A percentile compares a stretch with the other conserved stretches of the same genome.
phyloP scores from a whole-genome alignment of 2,329 filamentous ascomycete species.

The Fusarium dlaminii region DNA sequence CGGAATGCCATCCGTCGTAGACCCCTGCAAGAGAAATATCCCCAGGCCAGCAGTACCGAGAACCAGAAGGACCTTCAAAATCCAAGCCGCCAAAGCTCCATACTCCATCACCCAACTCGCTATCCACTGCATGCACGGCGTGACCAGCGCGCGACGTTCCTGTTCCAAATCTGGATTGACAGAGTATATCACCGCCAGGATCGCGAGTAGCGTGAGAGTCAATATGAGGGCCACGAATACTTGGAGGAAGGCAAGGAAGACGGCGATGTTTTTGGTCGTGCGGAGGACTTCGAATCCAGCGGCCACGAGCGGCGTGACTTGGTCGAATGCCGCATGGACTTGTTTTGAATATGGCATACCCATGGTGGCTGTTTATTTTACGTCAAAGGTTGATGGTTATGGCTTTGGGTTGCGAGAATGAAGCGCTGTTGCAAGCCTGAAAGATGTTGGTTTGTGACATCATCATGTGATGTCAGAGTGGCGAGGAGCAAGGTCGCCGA shows the following conservation, averaged over 20 bases:
- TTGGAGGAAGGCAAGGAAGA: constrained; percentile 6
- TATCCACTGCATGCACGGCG: constrained; percentile 12
- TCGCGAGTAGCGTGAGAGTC: background rate
- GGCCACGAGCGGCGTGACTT: constrained; percentile 8
- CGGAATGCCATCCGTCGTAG: accelerated
- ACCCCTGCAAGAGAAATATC: background rate
- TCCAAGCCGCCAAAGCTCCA: background rate
- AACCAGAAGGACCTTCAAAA: background rate
- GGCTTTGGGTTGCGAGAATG: accelerated
- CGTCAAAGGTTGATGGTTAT: accelerated
- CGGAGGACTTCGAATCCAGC: constrained; percentile 12
- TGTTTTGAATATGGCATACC: constrained; percentile 18
- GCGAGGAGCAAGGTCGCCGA: background rate
- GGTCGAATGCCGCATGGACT: constrained; percentile 10
- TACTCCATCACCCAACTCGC: constrained; percentile 4
- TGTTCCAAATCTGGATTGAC: constrained; percentile 12
- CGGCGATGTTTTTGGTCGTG: constrained; percentile 16
- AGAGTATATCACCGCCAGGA: constrained; percentile 10
- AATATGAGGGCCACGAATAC: background rate
- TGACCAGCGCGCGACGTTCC: background rate
- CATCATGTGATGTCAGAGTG: background rate
- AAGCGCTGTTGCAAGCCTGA: too few species aligned
- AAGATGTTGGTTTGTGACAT: background rate
- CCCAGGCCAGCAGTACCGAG: background rate
- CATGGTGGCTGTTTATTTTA: background rate